A percentile compares a stretch with the other conserved stretches of the same genome.
phyloP scores from a whole-genome alignment of 352 stramenopile species.

The Thraustochytrium striatum region DNA sequence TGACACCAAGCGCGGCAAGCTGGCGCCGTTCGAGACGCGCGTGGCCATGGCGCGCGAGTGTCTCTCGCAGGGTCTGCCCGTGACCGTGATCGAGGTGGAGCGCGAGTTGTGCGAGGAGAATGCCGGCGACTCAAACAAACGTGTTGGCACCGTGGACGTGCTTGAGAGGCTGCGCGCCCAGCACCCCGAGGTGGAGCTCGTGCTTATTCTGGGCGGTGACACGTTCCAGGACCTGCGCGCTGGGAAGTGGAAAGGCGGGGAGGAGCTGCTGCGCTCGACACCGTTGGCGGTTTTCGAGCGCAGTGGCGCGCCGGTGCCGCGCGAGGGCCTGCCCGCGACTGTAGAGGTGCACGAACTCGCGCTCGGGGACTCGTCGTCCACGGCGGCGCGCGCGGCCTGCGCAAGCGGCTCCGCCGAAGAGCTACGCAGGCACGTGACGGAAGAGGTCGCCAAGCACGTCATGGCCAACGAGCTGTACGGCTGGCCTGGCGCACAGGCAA shows the following conservation, averaged over 20 bases:
- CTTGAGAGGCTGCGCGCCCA: not conserved
- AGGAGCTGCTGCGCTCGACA: not conserved
- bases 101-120: not conserved
- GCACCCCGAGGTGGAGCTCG: not conserved
- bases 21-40: conserved; percentile 31
- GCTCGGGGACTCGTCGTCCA: not conserved
- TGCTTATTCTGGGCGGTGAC: conserved; percentile 23
- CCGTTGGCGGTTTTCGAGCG: not conserved
- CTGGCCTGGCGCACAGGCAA: not conserved
- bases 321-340: not conserved
- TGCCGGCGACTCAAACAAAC: not conserved
- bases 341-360: not conserved
- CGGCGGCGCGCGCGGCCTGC: not conserved
- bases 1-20: not conserved
- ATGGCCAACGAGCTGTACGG: not conserved
- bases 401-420: not conserved
- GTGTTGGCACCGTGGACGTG: conserved; percentile 1
- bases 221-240: conserved; percentile 16
- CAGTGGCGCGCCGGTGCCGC: not conserved
- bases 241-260: conserved; percentile 18
- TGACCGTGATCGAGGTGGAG: not conserved
- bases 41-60: conserved; percentile 11
- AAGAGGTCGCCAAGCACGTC: not conserved
- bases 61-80: not conserved
- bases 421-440: not conserved